Evolutionary conservation across 2,329 filamentous ascomycete species (phyloP), one percentile per base, ranked within the genome.

Genomic region (Talaromyces sp.): DNA sequence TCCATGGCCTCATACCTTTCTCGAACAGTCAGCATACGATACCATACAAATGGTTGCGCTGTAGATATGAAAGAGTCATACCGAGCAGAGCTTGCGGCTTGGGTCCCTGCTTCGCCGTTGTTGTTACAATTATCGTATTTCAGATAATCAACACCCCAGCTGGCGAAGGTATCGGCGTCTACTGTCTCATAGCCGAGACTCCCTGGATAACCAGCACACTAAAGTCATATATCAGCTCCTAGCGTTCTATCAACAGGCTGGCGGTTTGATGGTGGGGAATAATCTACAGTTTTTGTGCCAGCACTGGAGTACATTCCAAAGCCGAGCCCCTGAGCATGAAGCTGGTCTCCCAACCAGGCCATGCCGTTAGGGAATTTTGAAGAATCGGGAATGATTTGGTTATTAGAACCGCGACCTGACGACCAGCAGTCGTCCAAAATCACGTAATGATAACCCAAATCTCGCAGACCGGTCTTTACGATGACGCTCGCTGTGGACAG

Each of bases 391-490:
- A 52, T 35, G 13, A 58, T 27, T 41, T 22, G 8, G 67, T 37
- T 43, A 10, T 68, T 74, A 0, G 72, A 54, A 65, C 83, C 76
- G 74, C 78, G 79, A 62, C 76, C 72, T 50, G 81, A 75, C 10
- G 77, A 78, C 80, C 81, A 83, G 68, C 78, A 81, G 63, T 82
- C 80, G 68, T 83, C 81, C 14, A 83, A 73, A 66, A 81, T 81
- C 56, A 83, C 71, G 63, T 74, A 70, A 43, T 75, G 67, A 64
- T 80, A 79, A 3, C 77, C 76, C 6, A 75, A 72, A 14, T 72
- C 73, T 1, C 77, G 73, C 1, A 83, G 75, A 16, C 81, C 81
- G 5, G 71, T 79, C 13, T 72, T 69, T 4, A 71, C 65, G 76
- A 84, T 83, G 19, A 78, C 72, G 37, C 82, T 75, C 3, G 82